Base-by-base conservation (phyloP, 2,329 filamentous ascomycete species). In the Fusarium sp. region DNA sequence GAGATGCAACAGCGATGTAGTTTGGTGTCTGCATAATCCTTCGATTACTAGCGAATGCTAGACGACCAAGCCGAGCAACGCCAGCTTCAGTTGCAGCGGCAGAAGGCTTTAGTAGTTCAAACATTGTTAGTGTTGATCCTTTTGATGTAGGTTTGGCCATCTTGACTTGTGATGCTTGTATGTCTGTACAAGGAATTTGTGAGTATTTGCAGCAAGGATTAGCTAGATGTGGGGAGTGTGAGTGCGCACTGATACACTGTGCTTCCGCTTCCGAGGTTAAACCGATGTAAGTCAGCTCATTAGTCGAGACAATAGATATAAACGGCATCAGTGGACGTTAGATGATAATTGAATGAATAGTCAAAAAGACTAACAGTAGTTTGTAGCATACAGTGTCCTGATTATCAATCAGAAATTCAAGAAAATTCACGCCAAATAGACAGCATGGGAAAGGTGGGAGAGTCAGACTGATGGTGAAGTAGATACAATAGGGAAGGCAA, bases 1-100 rank as follows among this genome's bases (percentile, higher is more conserved):
- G 90, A 39, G 96, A 98, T 7, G 93, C 93, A 74, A 93, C 87
- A 57, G 90, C 92, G 66, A 98, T 85, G 81, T 93, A 97, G 80
- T 93, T 92, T 48, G 96, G 96, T 36, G 96, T 99, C 26, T 93
- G 85, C 73, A 98, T 87, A n/a, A 87, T 83, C 70, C 87, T 89
- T 67, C 93, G 88, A 47, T 83, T 90, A 77, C 83, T 90, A 77
- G 82, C 86, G 11, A 96, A 81, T 9, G 86, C 83, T 31, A 98
- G 83, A 59, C 85, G 87, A 8, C 93, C 95, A 14, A 96, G 83
- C 59, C 95, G 89, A 41, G 93, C 89, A 28, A 84, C 85, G 35
- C 82, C 78, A 28, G 81, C 84, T 63, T 85, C 82, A 28, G 45
- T 31, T 28, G 45, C 26, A 17, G 79, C 76, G 6, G 81, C 70